Conservation (phyloP, 768 basidiomycete genomes). For the Pleurotus sapidus region DNA sequence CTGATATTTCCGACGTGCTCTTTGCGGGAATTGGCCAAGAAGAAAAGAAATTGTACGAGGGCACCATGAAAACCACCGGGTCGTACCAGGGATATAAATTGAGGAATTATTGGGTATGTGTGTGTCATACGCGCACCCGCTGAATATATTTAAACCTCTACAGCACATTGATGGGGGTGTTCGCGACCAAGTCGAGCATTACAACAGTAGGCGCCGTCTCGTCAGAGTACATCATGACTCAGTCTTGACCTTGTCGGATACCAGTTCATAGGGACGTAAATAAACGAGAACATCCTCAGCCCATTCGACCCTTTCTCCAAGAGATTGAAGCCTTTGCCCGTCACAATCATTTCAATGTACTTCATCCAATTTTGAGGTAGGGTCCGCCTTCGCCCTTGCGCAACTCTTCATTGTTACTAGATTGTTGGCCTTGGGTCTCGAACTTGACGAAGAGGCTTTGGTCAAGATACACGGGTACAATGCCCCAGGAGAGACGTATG, state of each 20-base stretch:
- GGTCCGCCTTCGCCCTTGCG: background rate
- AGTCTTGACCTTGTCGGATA: background rate
- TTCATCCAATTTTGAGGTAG: slow-evolving; percentile 34
- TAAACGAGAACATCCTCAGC: slow-evolving; percentile 30
- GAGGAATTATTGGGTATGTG: slow-evolving; percentile 48
- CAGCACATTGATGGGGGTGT: slow-evolving; percentile 65
- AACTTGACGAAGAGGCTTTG: slow-evolving; percentile 43
- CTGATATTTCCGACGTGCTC: slow-evolving; percentile 46
- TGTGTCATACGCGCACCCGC: background rate
- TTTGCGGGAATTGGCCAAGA: slow-evolving; percentile 36
- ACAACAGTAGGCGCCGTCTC: slow-evolving; percentile 44
- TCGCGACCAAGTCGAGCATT: slow-evolving; percentile 60
- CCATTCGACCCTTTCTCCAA: slow-evolving; percentile 31
- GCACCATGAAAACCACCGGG: slow-evolving; percentile 35
- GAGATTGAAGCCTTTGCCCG: slow-evolving; percentile 32
- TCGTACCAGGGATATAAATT: slow-evolving; percentile 57
- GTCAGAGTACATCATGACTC: background rate
- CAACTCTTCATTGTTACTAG: slow-evolving; percentile 12
- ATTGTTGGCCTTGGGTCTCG: slow-evolving; percentile 40
- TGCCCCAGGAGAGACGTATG: slow-evolving; percentile 31
- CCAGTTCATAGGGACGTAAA: slow-evolving; percentile 32
- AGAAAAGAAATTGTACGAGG: slow-evolving; percentile 42
- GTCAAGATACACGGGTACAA: slow-evolving; percentile 36
- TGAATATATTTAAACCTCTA: background rate
- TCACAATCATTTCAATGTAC: slow-evolving; percentile 34